Evolutionary conservation across 2,329 filamentous ascomycete genomes (phyloP).

Genomic region (Hypocreales sp.): DNA sequence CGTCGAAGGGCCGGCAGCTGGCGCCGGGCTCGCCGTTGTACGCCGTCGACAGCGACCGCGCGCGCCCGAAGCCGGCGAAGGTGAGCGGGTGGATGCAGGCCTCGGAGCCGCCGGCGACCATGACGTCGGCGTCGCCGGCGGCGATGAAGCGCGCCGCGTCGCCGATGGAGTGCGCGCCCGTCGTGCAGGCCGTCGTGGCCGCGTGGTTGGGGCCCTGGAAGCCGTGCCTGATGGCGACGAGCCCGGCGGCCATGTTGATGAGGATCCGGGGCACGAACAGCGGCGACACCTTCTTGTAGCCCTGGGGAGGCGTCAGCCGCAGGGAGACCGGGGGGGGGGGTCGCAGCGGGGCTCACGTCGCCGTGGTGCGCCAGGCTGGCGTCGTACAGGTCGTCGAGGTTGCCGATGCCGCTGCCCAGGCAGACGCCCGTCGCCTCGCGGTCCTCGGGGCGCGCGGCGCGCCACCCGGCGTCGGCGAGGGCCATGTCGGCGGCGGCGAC

Average conservation of each 20-base stretch:
- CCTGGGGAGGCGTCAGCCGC: no score
- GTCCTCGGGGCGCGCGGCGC: constrained; percentile 41
- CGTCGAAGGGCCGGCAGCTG: constrained; percentile 80
- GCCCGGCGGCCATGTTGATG: constrained; percentile 89
- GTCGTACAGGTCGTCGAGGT: constrained; percentile 77
- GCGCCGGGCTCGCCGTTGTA: constrained; percentile 58
- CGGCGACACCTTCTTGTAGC: constrained; percentile 85
- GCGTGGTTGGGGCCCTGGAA: constrained; percentile 87
- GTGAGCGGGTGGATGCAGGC: constrained; percentile 91
- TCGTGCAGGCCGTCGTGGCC: constrained; percentile 89
- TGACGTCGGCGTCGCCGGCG: constrained; percentile 83
- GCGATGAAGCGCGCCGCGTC: constrained; percentile 87
- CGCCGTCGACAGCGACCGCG: constrained; percentile 67
- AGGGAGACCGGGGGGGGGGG: no score
- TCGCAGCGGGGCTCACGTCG: constrained; percentile 42
- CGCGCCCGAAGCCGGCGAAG: constrained; percentile 79
- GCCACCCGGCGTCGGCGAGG: constrained; percentile 67
- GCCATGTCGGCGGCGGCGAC: constrained; percentile 79
- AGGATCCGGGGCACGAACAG: constrained; percentile 85
- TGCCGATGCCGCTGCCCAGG: constrained; percentile 89
- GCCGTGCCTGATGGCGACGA: constrained; percentile 84
- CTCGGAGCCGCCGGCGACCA: constrained; percentile 91
- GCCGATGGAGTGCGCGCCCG: constrained; percentile 84
- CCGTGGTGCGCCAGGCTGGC: constrained; percentile 64
- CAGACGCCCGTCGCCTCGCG: constrained; percentile 75